Conservation (phyloP, 2,329 filamentous ascomycete species). For the Aspergillus fischeri region DNA sequence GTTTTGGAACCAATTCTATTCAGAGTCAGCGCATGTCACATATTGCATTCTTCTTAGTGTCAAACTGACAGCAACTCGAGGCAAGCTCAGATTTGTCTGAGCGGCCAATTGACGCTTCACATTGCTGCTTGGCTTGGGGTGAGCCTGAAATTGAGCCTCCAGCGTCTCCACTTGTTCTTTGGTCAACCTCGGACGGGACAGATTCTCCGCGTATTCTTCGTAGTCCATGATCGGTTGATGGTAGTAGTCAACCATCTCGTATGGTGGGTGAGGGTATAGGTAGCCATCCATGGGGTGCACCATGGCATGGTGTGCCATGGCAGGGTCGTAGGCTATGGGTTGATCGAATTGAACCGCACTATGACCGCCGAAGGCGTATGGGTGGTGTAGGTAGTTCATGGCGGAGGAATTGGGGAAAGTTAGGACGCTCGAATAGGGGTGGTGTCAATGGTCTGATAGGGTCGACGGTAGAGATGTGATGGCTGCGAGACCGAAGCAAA, state of each 20-base stretch:
- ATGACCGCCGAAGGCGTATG: slow-evolving; percentile 34
- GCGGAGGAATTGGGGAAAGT: slow-evolving; percentile 7
- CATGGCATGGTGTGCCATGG: slow-evolving; percentile 36
- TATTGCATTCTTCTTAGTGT: background rate
- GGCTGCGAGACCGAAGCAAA: background rate
- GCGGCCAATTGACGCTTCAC: slow-evolving; percentile 47
- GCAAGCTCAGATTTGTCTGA: slow-evolving; percentile 46
- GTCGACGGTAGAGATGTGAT: slow-evolving; percentile 6
- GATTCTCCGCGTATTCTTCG: slow-evolving; percentile 46
- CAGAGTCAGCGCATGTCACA: slow-evolving; percentile 8
- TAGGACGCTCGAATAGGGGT: slow-evolving; percentile 2
- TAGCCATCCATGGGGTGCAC: slow-evolving; percentile 37
- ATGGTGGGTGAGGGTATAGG: slow-evolving; percentile 34
- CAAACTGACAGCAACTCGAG: slow-evolving; percentile 46
- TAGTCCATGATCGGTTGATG: slow-evolving; percentile 41
- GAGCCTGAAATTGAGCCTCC: slow-evolving; percentile 47
- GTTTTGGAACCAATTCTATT: slow-evolving; percentile 52
- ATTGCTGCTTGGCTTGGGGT: slow-evolving; percentile 49
- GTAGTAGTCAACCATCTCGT: slow-evolving; percentile 42
- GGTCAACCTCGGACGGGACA: slow-evolving; percentile 47
- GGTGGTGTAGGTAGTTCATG: slow-evolving; percentile 40
- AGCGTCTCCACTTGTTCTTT: slow-evolving; percentile 50
- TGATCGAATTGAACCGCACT: slow-evolving; percentile 36
- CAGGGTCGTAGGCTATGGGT: slow-evolving; percentile 31
- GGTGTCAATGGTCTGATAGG: background rate